Evolutionary conservation across 2,329 filamentous ascomycete genomes (phyloP).

Genomic region (Byssochlamys sp.): DNA sequence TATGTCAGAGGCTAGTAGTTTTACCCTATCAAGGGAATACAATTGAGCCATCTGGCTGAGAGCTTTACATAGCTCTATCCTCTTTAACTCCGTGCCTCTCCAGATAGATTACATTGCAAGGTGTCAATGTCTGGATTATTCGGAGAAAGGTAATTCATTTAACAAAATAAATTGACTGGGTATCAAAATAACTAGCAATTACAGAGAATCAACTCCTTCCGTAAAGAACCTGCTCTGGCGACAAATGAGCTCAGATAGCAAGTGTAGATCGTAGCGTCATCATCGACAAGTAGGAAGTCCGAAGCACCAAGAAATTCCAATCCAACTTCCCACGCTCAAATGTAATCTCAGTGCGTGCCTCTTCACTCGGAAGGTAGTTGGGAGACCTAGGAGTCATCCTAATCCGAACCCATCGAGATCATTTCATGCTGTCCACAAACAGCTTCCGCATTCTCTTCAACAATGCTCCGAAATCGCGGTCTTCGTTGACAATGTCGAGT

Average conservation of each 20-base stretch:
- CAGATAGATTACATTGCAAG: neutral
- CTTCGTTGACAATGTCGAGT: slow-evolving; percentile 50
- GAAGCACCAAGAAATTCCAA: no score
- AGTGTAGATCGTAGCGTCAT: neutral
- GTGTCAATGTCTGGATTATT: neutral
- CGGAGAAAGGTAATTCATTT: neutral
- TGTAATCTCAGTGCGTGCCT: no score
- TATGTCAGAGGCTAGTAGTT: no score
- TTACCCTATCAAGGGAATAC: no score
- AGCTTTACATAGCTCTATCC: no score
- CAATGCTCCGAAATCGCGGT: slow-evolving; percentile 50
- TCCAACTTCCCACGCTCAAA: no score
- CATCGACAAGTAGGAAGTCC: neutral
- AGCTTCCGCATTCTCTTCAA: slow-evolving; percentile 55
- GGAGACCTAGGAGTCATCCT: neutral
- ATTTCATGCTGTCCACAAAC: slow-evolving; percentile 49
- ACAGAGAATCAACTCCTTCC: neutral
- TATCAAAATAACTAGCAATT: neutral
- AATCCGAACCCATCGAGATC: slow-evolving; percentile 4
- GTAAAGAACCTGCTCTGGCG: neutral
- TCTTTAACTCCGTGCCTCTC: no score
- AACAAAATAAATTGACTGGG: neutral
- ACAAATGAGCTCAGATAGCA: neutral
- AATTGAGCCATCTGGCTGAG: no score
- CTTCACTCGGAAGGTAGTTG: no score